These are phyloP conservation scores for Mycosphaerelloides madeirae DNA, from an alignment of 2,329 filamentous ascomycete species.

Conservation along the genomic window DNA sequence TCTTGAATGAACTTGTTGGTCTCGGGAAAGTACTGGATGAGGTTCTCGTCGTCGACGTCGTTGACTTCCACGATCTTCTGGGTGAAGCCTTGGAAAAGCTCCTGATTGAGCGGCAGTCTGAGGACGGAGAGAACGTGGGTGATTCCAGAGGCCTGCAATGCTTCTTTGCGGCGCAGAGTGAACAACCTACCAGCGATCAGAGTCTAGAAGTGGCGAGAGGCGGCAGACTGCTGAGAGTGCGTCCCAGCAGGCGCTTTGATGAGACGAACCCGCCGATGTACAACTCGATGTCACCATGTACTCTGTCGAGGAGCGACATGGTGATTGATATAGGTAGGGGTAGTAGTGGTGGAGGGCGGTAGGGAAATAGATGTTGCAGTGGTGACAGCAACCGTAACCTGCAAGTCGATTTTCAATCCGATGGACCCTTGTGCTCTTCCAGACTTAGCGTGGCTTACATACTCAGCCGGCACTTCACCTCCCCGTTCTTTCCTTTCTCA, in stretches of 20 bases:
- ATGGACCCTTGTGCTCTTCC: too few relatives aligned
- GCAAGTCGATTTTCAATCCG: too few relatives aligned
- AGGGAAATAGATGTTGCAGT: too few relatives aligned
- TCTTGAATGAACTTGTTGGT: conserved; percentile 79
- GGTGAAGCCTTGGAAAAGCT: conserved; percentile 53
- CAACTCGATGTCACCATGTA: conserved; percentile 65
- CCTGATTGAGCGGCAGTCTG: conserved; percentile 54
- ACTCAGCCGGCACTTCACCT: too few relatives aligned
- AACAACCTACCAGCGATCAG: conserved; percentile 59
- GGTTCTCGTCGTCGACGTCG: conserved; percentile 83
- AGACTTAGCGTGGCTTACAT: too few relatives aligned
- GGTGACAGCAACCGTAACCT: too few relatives aligned
- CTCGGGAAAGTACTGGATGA: conserved; percentile 72
- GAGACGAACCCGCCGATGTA: conserved; percentile 70
- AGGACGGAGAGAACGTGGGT: conserved; percentile 88
- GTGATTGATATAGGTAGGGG: background rate
- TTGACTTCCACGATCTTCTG: conserved; percentile 83
- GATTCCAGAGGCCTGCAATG: conserved; percentile 68
- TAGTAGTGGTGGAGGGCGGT: too few relatives aligned
- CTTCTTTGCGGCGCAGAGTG: conserved; percentile 66
- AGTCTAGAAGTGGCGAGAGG: conserved; percentile 17
- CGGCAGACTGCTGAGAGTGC: conserved; percentile 6
- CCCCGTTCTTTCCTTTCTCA: too few relatives aligned
- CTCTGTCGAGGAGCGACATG: conserved; percentile 60
- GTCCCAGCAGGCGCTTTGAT: conserved; percentile 1